Conservation (phyloP, 306 rosid genomes). For the Notholithocarpus densiflorus region DNA sequence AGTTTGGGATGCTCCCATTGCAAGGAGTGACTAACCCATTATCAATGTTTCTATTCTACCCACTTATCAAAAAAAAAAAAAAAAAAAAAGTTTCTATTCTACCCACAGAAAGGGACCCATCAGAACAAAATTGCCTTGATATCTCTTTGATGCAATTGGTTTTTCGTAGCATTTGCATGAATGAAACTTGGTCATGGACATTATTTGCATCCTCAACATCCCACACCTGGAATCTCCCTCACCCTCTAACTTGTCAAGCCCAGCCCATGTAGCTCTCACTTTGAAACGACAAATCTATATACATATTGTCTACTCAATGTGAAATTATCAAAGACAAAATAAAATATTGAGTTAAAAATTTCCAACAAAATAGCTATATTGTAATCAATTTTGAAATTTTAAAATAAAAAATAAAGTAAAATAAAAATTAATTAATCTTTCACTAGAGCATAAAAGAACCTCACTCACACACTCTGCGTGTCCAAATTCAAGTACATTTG, state of each 20-base stretch:
- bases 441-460: too few relatives aligned
- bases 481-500: too few relatives aligned
- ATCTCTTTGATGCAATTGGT: constrained; percentile 55
- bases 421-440: too few relatives aligned
- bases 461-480: too few relatives aligned
- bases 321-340: too few relatives aligned
- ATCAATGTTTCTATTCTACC: constrained; percentile 37
- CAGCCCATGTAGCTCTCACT: constrained; percentile 37
- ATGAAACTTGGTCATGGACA: constrained; percentile 72
- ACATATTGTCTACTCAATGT: too few relatives aligned
- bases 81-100: constrained; percentile 25
- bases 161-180: constrained; percentile 89
- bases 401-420: too few relatives aligned
- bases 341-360: too few relatives aligned
- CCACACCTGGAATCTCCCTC: constrained; percentile 83
- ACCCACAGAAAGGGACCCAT: constrained; percentile 60
- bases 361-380: too few relatives aligned
- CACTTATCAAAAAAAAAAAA: too few relatives aligned
- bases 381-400: too few relatives aligned
- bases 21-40: constrained; percentile 40
- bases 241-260: constrained; percentile 86
- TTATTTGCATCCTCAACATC: constrained; percentile 89
- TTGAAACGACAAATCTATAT: too few relatives aligned
- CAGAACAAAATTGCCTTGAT: constrained; percentile 62
- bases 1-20: constrained; percentile 46